Base-by-base conservation (phyloP, 306 rosid genomes). In the Abrus pulchellus region DNA sequence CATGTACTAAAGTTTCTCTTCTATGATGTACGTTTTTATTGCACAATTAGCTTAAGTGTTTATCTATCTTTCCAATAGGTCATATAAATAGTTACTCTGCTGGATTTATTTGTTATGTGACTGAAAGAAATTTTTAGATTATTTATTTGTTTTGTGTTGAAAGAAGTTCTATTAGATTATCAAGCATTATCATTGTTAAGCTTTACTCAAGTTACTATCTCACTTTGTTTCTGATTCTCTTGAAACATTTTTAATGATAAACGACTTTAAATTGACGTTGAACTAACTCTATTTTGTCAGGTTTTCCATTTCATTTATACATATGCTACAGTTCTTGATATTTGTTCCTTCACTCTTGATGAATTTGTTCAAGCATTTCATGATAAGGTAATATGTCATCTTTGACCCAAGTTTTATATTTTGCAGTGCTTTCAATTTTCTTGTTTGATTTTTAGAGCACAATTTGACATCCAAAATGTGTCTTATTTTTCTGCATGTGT, bases 251-350 rank as follows among this genome's bases (percentile, higher is more conserved):
- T 81, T 66, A 11, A 10, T 64, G 28, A 65, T 41, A 54, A 29
- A 55, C 36, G 40, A 72, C 60, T 64, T 56, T 70, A 38, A 38
- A 62, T 61, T 68, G 56, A 64, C 50, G 43, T 41, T 7, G 5
- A 11, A 30, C 52, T 78, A 65, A 77, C 71, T 87, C 72, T 82
- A 13, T 60, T 70, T 82, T 80, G 65, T 71, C 93, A 93, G 99
- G 94, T 89, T 75, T 89, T 95, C 84, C 98, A 93, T 87, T 95
- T 95, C 86, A 88, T 95, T 70, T 95, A 87, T 83, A 95, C 99
- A 2, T 90, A 88, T 82, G 94, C 97, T 64, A 14, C 78, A 28
- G 80, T 86, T 54, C 83, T 88, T 54, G 88, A 88, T 79, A 77
- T 89, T 72, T 89, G 93, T 79, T 83, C 98, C 84, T 95, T 95